Conservation (phyloP, 805 yeast species). For the Barnettozyma californica region DNA sequence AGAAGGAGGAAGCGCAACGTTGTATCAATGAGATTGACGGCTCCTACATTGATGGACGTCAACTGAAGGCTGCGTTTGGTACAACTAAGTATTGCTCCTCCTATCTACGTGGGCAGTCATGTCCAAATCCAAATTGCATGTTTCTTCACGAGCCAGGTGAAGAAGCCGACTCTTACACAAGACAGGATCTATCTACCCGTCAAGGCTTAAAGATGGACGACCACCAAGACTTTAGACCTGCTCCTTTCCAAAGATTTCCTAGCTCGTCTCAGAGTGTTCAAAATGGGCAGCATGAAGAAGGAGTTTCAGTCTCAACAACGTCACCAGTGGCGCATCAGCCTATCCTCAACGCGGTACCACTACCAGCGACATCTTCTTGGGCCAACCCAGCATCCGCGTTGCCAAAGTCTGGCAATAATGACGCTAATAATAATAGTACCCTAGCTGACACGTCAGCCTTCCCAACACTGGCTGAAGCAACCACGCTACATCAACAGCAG, state of each 20-base stretch:
- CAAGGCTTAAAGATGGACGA: constrained; percentile 52
- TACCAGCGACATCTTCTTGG: constrained; percentile 76
- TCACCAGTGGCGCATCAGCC: constrained; percentile 14
- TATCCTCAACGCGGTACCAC: constrained; percentile 36
- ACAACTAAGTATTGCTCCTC: constrained; percentile 98
- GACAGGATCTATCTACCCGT: constrained; percentile 80
- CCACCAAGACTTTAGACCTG: constrained; percentile 25
- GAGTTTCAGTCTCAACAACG: constrained; percentile 2
- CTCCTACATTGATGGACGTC: constrained; percentile 84
- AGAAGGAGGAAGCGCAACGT: constrained; percentile 90
- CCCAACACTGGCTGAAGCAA: constrained; percentile 50
- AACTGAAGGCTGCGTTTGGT: constrained; percentile 93
- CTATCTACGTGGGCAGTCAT: constrained; percentile 87
- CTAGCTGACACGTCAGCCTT: constrained; percentile 48
- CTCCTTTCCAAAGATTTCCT: constrained; percentile 21
- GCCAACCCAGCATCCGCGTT: constrained; percentile 36
- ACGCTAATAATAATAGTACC: constrained; percentile 24
- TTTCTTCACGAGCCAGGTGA: constrained; percentile 99
- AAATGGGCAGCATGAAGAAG: constrained; percentile 1
- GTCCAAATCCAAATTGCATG: constrained; percentile 99
- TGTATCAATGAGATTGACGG: constrained; percentile 94
- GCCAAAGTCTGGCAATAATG: constrained; percentile 5
- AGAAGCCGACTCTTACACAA: constrained; percentile 94
- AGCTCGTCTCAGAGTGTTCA: constrained; percentile 4
- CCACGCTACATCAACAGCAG: constrained; percentile 29